phyloP scores from a whole-genome alignment of 805 yeast genomes.

The Yarrowia bubula region DNA sequence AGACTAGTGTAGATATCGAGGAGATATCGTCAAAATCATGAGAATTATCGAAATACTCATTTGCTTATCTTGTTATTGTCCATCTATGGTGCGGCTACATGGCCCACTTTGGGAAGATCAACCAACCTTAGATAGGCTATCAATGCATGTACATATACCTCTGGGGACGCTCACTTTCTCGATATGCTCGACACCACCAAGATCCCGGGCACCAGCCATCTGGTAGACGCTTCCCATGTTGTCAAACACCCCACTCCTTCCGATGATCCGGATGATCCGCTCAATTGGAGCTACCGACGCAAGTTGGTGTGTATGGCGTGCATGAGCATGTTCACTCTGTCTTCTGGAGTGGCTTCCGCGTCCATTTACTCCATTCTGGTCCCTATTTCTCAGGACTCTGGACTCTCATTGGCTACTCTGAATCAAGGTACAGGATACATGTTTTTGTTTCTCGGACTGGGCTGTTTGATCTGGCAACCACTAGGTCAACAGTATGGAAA shows the following conservation, averaged over 20 bases:
- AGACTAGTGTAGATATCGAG: too few relatives aligned
- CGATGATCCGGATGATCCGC: slow-evolving; percentile 66
- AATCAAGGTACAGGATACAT: slow-evolving; percentile 51
- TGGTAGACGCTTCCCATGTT: slow-evolving; percentile 34
- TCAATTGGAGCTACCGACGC: slow-evolving; percentile 56
- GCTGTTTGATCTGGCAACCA: slow-evolving; percentile 54
- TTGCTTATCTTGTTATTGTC: too few relatives aligned
- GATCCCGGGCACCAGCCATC: slow-evolving; percentile 32
- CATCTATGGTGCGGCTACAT: too few relatives aligned
- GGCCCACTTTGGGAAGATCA: too few relatives aligned
- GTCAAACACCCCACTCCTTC: slow-evolving; percentile 66
- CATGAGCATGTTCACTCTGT: slow-evolving; percentile 43
- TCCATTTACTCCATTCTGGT: slow-evolving; percentile 49
- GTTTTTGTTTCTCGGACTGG: slow-evolving; percentile 52
- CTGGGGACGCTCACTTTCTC: too few relatives aligned
- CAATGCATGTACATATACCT: too few relatives aligned
- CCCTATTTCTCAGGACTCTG: slow-evolving; percentile 41
- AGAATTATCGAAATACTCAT: too few relatives aligned
- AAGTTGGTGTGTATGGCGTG: slow-evolving; percentile 47
- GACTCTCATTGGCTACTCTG: slow-evolving; percentile 43
- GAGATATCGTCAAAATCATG: too few relatives aligned
- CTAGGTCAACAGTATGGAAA: slow-evolving; percentile 50
- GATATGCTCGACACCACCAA: slow-evolving; percentile 17
- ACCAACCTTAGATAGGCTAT: too few relatives aligned
- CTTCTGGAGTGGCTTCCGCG: slow-evolving; percentile 50